A percentile compares a stretch with the other conserved stretches of the same genome.
Conservation (phyloP, 495 filamentous ascomycete genomes). For the Cercophora newfieldiana region DNA sequence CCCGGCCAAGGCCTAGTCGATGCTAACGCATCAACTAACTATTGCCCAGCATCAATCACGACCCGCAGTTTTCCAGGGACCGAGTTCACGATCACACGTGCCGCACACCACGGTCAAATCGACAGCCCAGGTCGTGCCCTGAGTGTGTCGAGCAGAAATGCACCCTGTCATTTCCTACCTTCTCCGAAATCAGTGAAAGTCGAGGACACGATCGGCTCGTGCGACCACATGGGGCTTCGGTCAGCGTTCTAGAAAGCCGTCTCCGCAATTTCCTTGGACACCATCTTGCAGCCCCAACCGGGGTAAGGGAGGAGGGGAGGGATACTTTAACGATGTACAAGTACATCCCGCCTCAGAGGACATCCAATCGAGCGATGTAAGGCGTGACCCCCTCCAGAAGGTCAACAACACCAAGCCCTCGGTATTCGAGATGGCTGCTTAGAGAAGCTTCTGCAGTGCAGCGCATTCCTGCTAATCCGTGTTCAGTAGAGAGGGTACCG, state of each 20-base stretch:
- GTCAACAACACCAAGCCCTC: neutral
- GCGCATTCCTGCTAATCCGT: neutral
- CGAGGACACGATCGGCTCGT: conserved; percentile 19
- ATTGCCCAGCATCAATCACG: neutral
- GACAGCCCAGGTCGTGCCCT: neutral
- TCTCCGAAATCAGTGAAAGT: neutral
- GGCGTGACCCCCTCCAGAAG: neutral
- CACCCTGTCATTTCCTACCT: neutral
- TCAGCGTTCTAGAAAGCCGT: conserved; percentile 29
- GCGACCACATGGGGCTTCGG: conserved; percentile 27
- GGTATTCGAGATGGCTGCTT: neutral
- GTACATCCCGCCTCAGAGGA: neutral
- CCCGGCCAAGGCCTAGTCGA: neutral
- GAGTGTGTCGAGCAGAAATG: neutral
- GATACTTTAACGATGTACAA: neutral
- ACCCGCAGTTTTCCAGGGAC: neutral
- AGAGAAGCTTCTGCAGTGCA: neutral
- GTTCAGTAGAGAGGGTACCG: neutral
- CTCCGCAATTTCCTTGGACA: conserved; percentile 16
- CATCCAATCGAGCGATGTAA: neutral
- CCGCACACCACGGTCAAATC: neutral
- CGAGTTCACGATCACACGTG: neutral
- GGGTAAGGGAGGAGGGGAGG: neutral
- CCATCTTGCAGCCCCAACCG: neutral
- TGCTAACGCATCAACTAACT: neutral